A percentile compares a stretch with the other conserved stretches of the same genome.
phyloP scores from a whole-genome alignment of 2,329 filamentous ascomycete genomes.

The Cladosporium colombiae region DNA sequence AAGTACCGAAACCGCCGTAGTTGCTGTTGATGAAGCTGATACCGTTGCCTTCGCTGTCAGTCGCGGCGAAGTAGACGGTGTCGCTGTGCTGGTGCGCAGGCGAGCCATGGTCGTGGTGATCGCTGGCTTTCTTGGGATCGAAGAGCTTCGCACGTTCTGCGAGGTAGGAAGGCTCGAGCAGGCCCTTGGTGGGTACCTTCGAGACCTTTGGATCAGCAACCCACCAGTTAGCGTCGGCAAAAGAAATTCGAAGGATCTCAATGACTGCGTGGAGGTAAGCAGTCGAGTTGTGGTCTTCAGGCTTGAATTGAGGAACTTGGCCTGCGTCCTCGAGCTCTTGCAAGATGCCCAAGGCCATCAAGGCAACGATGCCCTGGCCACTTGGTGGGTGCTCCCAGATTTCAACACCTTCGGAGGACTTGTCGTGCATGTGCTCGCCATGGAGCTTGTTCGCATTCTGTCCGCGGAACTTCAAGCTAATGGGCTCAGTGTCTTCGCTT shows the following conservation, averaged over 20 bases:
- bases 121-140: slow-evolving; percentile 53
- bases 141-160: slow-evolving; percentile 68
- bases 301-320: slow-evolving; percentile 69
- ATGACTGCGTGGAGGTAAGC: slow-evolving; percentile 78
- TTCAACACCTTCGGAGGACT: slow-evolving; percentile 62
- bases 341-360: slow-evolving; percentile 92
- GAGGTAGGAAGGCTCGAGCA: slow-evolving; percentile 75
- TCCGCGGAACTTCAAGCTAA: slow-evolving; percentile 62
- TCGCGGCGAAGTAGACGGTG: slow-evolving; percentile 89
- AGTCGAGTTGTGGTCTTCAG: slow-evolving; percentile 76
- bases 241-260: slow-evolving; percentile 83
- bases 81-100: slow-evolving; percentile 84
- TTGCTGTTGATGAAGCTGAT: slow-evolving; percentile 97
- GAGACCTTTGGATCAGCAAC: slow-evolving; percentile 77
- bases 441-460: slow-evolving; percentile 61
- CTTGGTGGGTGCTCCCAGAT: slow-evolving; percentile 98
- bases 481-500: slow-evolving; percentile 79
- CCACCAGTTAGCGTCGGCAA: slow-evolving; percentile 88
- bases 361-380: slow-evolving; percentile 89
- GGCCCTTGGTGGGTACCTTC: slow-evolving; percentile 66
- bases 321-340: slow-evolving; percentile 77
- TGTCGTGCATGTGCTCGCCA: slow-evolving; percentile 46
- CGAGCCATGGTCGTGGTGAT: slow-evolving; percentile 68
- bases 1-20: slow-evolving; percentile 84
- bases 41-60: slow-evolving; percentile 80